Evolutionary conservation across 148 eudicot genomes (phyloP).

Genomic region (Rhododendron ovatum): DNA sequence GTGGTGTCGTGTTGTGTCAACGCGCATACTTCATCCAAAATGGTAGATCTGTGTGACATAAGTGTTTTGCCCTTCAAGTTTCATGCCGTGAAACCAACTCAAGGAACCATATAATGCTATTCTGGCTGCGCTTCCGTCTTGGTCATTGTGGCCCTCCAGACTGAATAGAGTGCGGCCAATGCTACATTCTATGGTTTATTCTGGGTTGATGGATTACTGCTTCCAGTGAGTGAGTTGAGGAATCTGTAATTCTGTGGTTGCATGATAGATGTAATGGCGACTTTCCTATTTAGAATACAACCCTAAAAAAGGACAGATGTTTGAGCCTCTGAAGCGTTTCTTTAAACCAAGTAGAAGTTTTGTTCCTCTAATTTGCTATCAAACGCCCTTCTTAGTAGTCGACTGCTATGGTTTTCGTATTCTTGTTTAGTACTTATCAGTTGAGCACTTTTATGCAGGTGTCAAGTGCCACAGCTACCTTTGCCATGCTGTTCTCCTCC

Average conservation of each 20-base stretch:
- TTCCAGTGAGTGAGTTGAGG: not conserved
- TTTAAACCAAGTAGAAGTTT: not conserved
- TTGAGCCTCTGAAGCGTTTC: not conserved
- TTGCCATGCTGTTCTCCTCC: slow-evolving; percentile 91
- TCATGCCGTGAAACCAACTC: not conserved
- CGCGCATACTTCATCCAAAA: too few relatives aligned
- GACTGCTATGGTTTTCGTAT: not conserved
- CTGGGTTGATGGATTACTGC: not conserved
- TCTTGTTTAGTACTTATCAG: not conserved
- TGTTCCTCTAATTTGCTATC: not conserved
- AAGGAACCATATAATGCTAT: not conserved
- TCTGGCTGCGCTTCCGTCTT: not conserved
- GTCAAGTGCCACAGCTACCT: slow-evolving; percentile 95
- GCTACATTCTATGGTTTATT: not conserved
- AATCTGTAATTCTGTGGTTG: not conserved
- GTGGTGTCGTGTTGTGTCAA: too few relatives aligned
- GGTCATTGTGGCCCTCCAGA: not conserved
- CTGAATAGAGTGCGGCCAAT: not conserved
- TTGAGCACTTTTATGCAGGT: slow-evolving; percentile 41
- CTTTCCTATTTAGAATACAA: not conserved
- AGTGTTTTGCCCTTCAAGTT: not conserved
- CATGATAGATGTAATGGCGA: not conserved
- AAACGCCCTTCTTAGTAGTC: not conserved
- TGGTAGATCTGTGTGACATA: too few relatives aligned
- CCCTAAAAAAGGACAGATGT: not conserved